These are phyloP conservation scores for Lentinus brumalis DNA, from an alignment of 768 basidiomycete species.

Conservation along the genomic window DNA sequence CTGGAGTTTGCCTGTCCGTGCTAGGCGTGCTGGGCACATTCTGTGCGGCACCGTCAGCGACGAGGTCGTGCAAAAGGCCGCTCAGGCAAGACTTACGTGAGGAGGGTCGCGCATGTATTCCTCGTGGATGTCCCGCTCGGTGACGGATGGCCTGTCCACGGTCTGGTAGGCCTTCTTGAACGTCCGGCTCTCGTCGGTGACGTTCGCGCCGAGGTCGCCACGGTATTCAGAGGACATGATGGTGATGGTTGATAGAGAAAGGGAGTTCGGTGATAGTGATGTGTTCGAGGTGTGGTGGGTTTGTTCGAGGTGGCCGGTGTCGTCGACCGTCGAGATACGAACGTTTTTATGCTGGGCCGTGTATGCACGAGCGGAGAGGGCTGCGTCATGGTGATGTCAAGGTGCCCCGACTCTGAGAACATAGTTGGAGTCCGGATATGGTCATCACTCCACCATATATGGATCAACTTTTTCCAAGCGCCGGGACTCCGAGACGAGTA, in stretches of 20 bases:
- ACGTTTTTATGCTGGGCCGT: neutral
- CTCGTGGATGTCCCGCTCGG: conserved; percentile 37
- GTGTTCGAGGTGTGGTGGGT: neutral
- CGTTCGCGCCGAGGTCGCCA: conserved; percentile 13
- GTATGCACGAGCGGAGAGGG: neutral
- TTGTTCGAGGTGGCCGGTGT: neutral
- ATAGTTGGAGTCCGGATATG: conserved; percentile 1
- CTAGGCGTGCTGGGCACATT: conserved; percentile 16
- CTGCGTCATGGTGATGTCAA: conserved; percentile 22
- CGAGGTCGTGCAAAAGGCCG: neutral
- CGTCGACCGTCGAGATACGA: neutral
- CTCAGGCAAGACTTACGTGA: conserved; percentile 21
- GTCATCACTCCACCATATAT: conserved; percentile 10
- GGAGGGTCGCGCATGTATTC: conserved; percentile 35
- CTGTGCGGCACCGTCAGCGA: conserved; percentile 7
- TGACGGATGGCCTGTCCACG: conserved; percentile 27
- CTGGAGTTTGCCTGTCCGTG: conserved; percentile 13
- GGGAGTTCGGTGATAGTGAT: neutral
- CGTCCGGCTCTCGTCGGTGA: conserved; percentile 11
- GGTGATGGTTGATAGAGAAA: neutral
- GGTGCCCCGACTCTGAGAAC: neutral
- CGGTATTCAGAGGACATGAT: conserved; percentile 14
- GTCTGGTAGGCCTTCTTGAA: conserved; percentile 35
- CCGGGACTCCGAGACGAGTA: neutral
- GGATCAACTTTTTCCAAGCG: conserved; percentile 10